Percentiles rank a stretch among this genome's conserved stretches.
Evolutionary conservation across 345 rosid genomes (phyloP).

Genomic region (Dimocarpus longan): DNA sequence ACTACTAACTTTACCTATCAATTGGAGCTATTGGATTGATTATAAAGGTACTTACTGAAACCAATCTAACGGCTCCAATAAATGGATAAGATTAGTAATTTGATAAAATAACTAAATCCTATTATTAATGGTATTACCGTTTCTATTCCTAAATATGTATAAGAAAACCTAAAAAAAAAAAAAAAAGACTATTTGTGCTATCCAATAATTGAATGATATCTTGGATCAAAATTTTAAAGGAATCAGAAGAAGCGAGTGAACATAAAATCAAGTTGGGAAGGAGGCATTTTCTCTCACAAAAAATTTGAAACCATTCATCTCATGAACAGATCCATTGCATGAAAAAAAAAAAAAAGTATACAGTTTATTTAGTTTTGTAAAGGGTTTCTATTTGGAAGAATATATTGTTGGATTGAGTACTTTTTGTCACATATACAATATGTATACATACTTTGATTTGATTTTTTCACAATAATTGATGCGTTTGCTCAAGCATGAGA

Average conservation of each 20-base stretch:
- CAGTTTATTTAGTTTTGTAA: not conserved
- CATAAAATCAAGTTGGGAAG: not conserved
- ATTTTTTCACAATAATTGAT: constrained; percentile 2
- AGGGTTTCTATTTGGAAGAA: not conserved
- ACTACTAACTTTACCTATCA: too few species aligned
- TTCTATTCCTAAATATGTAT: not conserved
- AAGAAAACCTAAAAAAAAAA: not conserved
- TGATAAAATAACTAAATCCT: too few species aligned
- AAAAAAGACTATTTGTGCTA: not conserved
- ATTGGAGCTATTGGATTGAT: too few species aligned
- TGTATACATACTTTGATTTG: not conserved
- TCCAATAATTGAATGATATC: not conserved
- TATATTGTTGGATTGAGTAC: not conserved
- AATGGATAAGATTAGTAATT: too few species aligned
- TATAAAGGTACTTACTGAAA: too few species aligned
- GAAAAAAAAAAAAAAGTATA: not conserved
- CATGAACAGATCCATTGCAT: not conserved
- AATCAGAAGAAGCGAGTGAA: not conserved
- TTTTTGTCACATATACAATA: not conserved
- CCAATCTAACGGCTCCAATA: too few species aligned
- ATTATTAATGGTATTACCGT: too few species aligned
- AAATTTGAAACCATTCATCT: not conserved
- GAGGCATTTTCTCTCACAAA: not conserved
- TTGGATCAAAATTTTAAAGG: not conserved
- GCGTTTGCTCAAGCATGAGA: not conserved